Conservation (phyloP, 169 alveolate genomes). For the Plasmodium gallinaceum region DNA sequence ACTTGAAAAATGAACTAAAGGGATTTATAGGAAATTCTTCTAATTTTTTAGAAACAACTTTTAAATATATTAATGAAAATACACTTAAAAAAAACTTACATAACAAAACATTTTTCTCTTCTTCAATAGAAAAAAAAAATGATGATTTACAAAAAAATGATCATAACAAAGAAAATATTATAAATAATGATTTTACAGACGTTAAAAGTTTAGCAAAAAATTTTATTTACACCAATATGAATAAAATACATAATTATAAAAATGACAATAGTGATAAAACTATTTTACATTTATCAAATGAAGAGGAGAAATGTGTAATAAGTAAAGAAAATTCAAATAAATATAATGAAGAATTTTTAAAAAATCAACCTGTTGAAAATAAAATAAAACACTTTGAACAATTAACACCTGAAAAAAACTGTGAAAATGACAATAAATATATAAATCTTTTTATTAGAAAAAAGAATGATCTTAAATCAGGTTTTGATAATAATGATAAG, state of each 20-base stretch:
- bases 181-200: slow-evolving; percentile 23
- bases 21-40: slow-evolving; percentile 74
- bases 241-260: slow-evolving; percentile 41
- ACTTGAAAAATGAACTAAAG: slow-evolving; percentile 64
- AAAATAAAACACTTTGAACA: background rate
- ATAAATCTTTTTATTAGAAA: slow-evolving; percentile 51
- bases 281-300: background rate
- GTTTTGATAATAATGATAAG: slow-evolving; percentile 5
- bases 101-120: slow-evolving; percentile 50
- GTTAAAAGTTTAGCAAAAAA: slow-evolving; percentile 59
- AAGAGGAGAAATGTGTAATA: background rate
- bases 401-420: background rate
- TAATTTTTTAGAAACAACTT: slow-evolving; percentile 71
- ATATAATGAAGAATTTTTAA: background rate
- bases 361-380: background rate
- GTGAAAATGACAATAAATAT: slow-evolving; percentile 20
- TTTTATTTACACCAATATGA: slow-evolving; percentile 68
- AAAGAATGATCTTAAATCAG: slow-evolving; percentile 23
- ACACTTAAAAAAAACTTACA: slow-evolving; percentile 67
- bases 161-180: slow-evolving; percentile 2
- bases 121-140: slow-evolving; percentile 34
- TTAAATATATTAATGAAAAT: slow-evolving; percentile 76
- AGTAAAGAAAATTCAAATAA: background rate
- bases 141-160: background rate
- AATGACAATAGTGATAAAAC: slow-evolving; percentile 5